Evolutionary conservation across 2,329 filamentous ascomycete genomes (phyloP).

Genomic region (Talaromyces sp.): DNA sequence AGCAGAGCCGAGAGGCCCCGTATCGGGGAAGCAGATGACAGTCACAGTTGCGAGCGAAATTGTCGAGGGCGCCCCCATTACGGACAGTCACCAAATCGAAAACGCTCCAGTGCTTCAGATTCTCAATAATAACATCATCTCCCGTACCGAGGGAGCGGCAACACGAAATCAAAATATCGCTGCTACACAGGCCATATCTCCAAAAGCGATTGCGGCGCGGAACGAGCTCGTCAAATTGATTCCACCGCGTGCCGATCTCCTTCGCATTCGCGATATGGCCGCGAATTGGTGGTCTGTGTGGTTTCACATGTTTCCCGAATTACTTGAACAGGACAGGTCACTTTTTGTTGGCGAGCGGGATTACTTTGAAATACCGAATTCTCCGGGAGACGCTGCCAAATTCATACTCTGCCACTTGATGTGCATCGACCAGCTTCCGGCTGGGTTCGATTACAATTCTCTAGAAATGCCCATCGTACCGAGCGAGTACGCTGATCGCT

Average conservation of each 20-base stretch:
- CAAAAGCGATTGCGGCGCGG: slow-evolving; percentile 27
- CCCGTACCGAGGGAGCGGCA: slow-evolving; percentile 28
- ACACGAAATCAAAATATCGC: slow-evolving; percentile 27
- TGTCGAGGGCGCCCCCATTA: slow-evolving; percentile 3
- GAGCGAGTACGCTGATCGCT: slow-evolving; percentile 45
- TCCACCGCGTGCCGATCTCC: slow-evolving; percentile 32
- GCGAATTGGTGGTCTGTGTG: slow-evolving; percentile 33
- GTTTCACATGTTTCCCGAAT: slow-evolving; percentile 34
- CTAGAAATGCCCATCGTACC: slow-evolving; percentile 39
- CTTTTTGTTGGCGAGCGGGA: slow-evolving; percentile 14
- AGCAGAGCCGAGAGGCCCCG: not conserved
- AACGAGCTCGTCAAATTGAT: slow-evolving; percentile 33
- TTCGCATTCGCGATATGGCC: slow-evolving; percentile 31
- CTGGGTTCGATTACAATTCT: slow-evolving; percentile 36
- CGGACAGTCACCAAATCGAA: slow-evolving; percentile 25
- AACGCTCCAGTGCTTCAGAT: slow-evolving; percentile 37
- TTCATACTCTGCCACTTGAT: slow-evolving; percentile 46
- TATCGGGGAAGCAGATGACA: not conserved
- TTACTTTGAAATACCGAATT: slow-evolving; percentile 23
- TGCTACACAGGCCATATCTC: slow-evolving; percentile 25
- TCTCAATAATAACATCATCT: slow-evolving; percentile 39
- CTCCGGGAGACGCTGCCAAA: slow-evolving; percentile 41
- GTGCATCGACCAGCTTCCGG: slow-evolving; percentile 42
- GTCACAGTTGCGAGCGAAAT: not conserved
- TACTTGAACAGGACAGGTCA: slow-evolving; percentile 22